These are phyloP conservation scores for Somion occarium DNA, from an alignment of 1,284 basidiomycete genomes.

Conservation along the genomic window DNA sequence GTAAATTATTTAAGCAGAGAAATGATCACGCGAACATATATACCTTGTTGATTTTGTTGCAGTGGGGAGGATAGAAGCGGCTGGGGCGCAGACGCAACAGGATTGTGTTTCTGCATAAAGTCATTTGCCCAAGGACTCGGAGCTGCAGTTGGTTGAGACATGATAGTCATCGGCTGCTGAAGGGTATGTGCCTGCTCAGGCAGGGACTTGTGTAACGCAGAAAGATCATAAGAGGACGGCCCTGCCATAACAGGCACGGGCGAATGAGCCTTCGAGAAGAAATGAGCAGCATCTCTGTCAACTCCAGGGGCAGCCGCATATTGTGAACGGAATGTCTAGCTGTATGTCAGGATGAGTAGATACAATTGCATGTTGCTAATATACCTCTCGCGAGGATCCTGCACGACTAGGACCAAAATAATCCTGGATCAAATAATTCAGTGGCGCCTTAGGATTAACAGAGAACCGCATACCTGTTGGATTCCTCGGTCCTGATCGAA, in stretches of 20 bases:
- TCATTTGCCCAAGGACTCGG: not conserved
- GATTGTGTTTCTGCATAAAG: not conserved
- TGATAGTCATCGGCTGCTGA: slow-evolving; percentile 20
- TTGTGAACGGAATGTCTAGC: slow-evolving; percentile 58
- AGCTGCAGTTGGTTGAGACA: not conserved
- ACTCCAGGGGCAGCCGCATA: slow-evolving; percentile 36
- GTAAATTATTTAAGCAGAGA: too few species aligned
- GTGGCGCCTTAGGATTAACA: not conserved
- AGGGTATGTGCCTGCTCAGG: slow-evolving; percentile 31
- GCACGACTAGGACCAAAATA: slow-evolving; percentile 53
- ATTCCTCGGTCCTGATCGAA: slow-evolving; percentile 75
- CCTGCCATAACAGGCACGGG: slow-evolving; percentile 31
- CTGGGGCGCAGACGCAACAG: slow-evolving; percentile 7
- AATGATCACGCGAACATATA: too few species aligned
- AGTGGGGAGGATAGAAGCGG: slow-evolving; percentile 19
- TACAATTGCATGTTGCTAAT: slow-evolving; percentile 14
- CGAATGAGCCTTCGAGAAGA: slow-evolving; percentile 45
- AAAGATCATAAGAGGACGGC: slow-evolving; percentile 48
- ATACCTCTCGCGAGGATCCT: slow-evolving; percentile 55
- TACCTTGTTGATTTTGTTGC: slow-evolving; percentile 13
- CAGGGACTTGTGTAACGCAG: slow-evolving; percentile 50
- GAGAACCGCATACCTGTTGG: slow-evolving; percentile 53
- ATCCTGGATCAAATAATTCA: slow-evolving; percentile 41
- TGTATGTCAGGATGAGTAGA: slow-evolving; percentile 10
- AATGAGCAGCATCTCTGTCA: slow-evolving; percentile 63